These are phyloP conservation scores for Neoboletus magnificus DNA, from an alignment of 768 basidiomycete genomes.

Conservation along the genomic window DNA sequence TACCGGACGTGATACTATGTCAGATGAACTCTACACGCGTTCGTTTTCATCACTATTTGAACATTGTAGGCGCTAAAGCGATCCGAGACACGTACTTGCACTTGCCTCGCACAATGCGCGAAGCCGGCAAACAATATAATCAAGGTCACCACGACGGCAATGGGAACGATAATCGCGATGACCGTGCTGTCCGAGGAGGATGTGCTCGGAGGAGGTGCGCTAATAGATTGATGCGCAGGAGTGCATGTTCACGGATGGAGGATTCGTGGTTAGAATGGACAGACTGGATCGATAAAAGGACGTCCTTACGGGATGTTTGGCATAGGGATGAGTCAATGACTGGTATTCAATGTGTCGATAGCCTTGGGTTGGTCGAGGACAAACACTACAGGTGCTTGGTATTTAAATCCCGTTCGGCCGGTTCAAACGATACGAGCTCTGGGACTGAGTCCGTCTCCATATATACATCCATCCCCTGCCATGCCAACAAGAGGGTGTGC, in stretches of 20 bases:
- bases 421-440: neutral
- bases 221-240: neutral
- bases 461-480: neutral
- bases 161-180: neutral
- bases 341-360: neutral
- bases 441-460: neutral
- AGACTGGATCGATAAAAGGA: neutral
- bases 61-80: neutral
- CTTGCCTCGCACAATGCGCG: rapidly evolving
- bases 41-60: neutral
- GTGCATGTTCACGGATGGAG: neutral
- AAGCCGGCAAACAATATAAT: rapidly evolving
- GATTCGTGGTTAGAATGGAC: neutral
- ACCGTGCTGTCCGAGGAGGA: rapidly evolving
- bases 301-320: neutral
- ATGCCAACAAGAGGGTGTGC: neutral
- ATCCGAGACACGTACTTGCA: neutral
- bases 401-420: neutral
- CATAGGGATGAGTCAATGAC: neutral
- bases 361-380: too few species aligned
- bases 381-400: neutral
- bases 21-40: neutral
- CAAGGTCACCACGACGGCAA: rapidly evolving
- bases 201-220: neutral
- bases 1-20: neutral